Conservation (phyloP, 2,329 filamentous ascomycete genomes). For the Colletotrichum graminicola region DNA sequence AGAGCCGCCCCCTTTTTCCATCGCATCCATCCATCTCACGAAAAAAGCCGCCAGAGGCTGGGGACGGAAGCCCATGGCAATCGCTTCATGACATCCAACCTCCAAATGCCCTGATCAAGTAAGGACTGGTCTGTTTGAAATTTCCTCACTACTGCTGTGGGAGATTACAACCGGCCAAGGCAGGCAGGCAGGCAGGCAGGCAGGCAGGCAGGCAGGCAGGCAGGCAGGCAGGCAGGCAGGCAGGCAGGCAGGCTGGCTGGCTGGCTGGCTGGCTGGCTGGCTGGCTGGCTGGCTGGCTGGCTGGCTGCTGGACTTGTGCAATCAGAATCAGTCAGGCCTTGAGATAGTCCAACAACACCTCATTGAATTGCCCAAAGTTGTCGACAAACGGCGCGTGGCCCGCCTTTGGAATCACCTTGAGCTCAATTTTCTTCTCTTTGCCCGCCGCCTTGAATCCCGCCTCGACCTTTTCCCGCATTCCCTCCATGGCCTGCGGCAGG, state of each 20-base stretch:
- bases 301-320: background rate
- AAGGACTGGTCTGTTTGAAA: background rate
- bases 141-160: background rate
- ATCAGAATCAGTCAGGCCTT: constrained; percentile 28
- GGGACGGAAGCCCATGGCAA: constrained; percentile 24
- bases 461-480: constrained; percentile 53
- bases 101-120: background rate
- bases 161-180: background rate
- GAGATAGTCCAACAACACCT: constrained; percentile 47
- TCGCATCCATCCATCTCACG: constrained; percentile 12
- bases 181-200: too few species aligned
- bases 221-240: too few species aligned
- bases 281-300: too few species aligned
- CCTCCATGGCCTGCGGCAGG: constrained; percentile 54
- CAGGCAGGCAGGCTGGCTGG: too few species aligned
- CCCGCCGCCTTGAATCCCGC: constrained; percentile 47
- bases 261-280: too few species aligned
- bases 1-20: constrained; percentile 5
- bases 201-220: too few species aligned
- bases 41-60: constrained; percentile 26
- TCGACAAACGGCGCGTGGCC: constrained; percentile 57
- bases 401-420: constrained; percentile 52
- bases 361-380: constrained; percentile 50
- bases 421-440: constrained; percentile 47
- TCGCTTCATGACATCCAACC: constrained; percentile 20